These are phyloP conservation scores for Polyplosphaeria fusca DNA, from an alignment of 495 filamentous ascomycete genomes.

Conservation along the genomic window DNA sequence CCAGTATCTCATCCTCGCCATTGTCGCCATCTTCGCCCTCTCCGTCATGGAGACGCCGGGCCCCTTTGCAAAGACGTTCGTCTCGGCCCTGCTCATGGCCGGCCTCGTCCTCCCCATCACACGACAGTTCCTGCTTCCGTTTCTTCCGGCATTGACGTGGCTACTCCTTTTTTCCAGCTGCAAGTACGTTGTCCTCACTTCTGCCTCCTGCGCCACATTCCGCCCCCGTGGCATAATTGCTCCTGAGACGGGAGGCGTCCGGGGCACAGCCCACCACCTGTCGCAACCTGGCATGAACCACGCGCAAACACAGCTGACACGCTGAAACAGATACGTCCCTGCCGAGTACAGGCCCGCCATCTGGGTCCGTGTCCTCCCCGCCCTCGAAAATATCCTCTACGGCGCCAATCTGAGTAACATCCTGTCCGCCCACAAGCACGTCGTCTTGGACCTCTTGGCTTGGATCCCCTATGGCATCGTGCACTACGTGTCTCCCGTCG, in stretches of 20 bases:
- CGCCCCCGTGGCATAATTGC: background rate
- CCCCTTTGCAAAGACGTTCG: slow-evolving; percentile 65
- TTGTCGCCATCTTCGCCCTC: slow-evolving; percentile 74
- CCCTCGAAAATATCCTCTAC: slow-evolving; percentile 96
- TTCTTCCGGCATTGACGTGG: slow-evolving; percentile 78
- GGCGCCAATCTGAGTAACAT: slow-evolving; percentile 95
- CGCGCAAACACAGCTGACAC: slow-evolving; percentile 26
- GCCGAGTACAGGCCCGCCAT: slow-evolving; percentile 82
- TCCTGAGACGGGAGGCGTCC: slow-evolving; percentile 15
- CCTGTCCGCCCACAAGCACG: slow-evolving; percentile 79
- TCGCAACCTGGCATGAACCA: slow-evolving; percentile 19
- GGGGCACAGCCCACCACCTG: background rate
- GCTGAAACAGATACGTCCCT: slow-evolving; percentile 69
- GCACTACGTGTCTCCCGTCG: slow-evolving; percentile 78
- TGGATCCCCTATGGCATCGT: slow-evolving; percentile 91
- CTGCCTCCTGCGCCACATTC: slow-evolving; percentile 19
- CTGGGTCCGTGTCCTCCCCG: slow-evolving; percentile 89
- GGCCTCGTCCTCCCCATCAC: slow-evolving; percentile 83
- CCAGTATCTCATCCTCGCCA: slow-evolving; percentile 74
- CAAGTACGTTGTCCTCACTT: slow-evolving; percentile 60
- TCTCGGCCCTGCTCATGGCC: slow-evolving; percentile 61
- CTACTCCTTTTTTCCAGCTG: slow-evolving; percentile 84
- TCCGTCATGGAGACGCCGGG: slow-evolving; percentile 73
- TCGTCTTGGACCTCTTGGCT: slow-evolving; percentile 77
- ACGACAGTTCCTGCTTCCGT: slow-evolving; percentile 86